These are phyloP conservation scores for Emydomyces testavorans DNA, from an alignment of 2,329 filamentous ascomycete genomes.

Conservation along the genomic window DNA sequence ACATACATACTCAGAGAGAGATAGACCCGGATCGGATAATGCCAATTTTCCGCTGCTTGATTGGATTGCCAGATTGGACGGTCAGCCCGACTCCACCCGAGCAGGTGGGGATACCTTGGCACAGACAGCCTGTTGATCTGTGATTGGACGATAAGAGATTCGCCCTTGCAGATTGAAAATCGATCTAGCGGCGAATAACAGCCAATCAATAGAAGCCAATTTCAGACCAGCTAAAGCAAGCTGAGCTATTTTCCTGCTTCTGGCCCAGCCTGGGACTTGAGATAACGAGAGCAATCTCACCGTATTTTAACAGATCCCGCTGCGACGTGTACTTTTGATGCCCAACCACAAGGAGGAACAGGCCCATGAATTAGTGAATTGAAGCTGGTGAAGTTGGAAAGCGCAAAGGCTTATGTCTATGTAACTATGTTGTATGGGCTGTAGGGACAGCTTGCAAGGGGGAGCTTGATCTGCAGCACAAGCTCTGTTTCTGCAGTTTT, in stretches of 20 bases:
- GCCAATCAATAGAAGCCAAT: neutral
- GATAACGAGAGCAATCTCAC: neutral
- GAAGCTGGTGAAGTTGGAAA: neutral
- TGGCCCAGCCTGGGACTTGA: neutral
- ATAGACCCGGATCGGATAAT: neutral
- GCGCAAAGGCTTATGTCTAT: no score
- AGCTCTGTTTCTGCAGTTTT: no score
- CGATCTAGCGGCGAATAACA: slow-evolving; percentile 7
- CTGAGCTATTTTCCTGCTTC: slow-evolving; percentile 5
- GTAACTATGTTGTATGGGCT: no score
- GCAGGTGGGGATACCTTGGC: neutral
- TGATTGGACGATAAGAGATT: slow-evolving; percentile 4
- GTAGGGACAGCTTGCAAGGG: no score
- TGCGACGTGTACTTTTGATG: slow-evolving; percentile 1
- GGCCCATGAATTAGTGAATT: neutral
- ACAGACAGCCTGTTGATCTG: neutral
- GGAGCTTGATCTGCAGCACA: neutral
- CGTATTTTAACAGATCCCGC: neutral
- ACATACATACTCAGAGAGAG: no score
- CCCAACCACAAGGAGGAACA: slow-evolving; percentile 6
- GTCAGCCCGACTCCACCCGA: slow-evolving; percentile 12
- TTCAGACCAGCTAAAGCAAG: slow-evolving; percentile 2
- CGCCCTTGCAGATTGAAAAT: slow-evolving; percentile 5
- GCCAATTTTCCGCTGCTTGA: neutral
- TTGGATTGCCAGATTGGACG: neutral